Conservation (phyloP, 495 filamentous ascomycete species). For the Neurospora terricola region DNA sequence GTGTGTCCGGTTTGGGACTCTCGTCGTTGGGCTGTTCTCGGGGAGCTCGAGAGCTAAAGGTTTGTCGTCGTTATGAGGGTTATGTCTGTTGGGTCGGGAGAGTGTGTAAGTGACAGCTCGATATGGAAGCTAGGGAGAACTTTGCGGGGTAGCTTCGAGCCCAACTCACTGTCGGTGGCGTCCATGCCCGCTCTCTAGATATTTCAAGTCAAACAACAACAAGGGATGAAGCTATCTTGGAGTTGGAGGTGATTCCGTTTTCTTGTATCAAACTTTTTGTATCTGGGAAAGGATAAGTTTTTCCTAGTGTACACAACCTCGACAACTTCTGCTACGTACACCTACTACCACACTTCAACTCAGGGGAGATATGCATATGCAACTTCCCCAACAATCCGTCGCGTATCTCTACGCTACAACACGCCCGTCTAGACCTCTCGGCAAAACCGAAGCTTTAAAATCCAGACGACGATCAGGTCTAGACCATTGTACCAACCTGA, state of each 20-base stretch:
- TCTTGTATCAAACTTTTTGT: background rate
- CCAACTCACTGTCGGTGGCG: background rate
- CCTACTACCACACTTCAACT: background rate
- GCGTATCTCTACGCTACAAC: background rate
- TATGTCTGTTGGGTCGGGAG: background rate
- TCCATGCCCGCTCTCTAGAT: background rate
- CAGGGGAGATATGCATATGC: background rate
- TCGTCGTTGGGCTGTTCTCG: background rate
- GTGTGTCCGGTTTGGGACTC: background rate
- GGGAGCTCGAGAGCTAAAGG: background rate
- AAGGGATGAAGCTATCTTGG: background rate
- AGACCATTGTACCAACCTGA: background rate
- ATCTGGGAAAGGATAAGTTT: background rate
- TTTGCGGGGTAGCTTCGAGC: background rate
- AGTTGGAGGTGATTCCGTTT: background rate
- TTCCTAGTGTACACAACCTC: background rate
- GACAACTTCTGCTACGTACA: background rate
- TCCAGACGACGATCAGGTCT: background rate
- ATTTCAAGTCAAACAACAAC: background rate
- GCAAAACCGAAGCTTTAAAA: background rate
- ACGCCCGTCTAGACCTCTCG: background rate
- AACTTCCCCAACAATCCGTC: background rate
- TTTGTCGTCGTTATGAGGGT: background rate
- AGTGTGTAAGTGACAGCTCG: background rate
- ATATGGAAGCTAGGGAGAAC: background rate